Evolutionary conservation across 768 basidiomycete species (phyloP), one percentile per base, ranked within the genome.

Genomic region (Trametes meyenii): DNA sequence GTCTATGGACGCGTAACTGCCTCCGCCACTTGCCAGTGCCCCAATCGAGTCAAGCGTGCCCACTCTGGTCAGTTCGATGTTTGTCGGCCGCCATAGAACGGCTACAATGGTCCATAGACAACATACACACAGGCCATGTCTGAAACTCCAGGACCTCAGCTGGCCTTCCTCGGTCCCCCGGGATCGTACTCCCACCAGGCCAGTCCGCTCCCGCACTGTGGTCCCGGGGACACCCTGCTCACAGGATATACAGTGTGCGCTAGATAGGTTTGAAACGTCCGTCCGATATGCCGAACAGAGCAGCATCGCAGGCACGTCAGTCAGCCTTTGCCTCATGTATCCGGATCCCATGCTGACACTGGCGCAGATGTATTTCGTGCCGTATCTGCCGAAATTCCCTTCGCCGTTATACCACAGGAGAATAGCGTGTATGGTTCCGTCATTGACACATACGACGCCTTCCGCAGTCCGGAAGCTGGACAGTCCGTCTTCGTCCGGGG

Each of bases 371-470:
- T 87, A 23, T 86, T 88, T 61, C 70, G 78, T 45, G 72, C 80
- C 17, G 72, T 92, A 42, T 79, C 82, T 6, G 58, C 75, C 12
- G 70, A 70, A 6, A 69, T 74, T 35, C 78, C 80, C 24, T 77
- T 84, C 50, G 90, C 83, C 24, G 78, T 93, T n/a, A 77, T 92
- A 29, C 91, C 91, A 21, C 88, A 90, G 71, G 91, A 94, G 73
- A 94, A 94, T 66, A 85, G 85, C 16, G 88, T 84, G 38, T 87
- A 86, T 65, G 91, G 91, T 12, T 78, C 76, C 17, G 91, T 94
- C 7, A 74, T 84, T 21, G 91, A 94, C 72, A 89, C 89, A 1
- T 92, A 89, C 68, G 86, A 91, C 67, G 63, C 76, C 36, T 74
- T 92, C 49, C 85, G 87, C 24, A 64, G 61, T n/a, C 66, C 73